These are phyloP conservation scores for Rhizopogon hawkerae DNA, from an alignment of 1,284 basidiomycete species.

Conservation along the genomic window DNA sequence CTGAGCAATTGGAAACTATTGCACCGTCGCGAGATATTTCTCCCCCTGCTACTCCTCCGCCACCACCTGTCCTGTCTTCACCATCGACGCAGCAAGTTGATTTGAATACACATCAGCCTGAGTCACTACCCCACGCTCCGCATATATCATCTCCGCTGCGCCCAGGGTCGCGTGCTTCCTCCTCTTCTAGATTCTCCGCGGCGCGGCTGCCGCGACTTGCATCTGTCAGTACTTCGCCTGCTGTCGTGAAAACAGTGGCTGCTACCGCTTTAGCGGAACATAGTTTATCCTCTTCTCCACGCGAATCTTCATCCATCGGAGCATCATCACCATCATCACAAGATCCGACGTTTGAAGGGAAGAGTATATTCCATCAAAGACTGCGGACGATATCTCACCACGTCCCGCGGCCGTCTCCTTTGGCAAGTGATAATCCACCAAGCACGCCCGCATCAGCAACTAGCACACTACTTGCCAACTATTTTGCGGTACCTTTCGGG, in stretches of 20 bases:
- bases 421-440: constrained; percentile 26
- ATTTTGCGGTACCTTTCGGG: constrained; percentile 57
- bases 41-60: constrained; percentile 14
- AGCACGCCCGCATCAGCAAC: constrained; percentile 17
- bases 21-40: constrained; percentile 18
- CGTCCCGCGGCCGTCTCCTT: constrained; percentile 38
- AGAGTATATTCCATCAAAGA: constrained; percentile 38
- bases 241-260: constrained; percentile 48
- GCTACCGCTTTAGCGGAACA: constrained; percentile 62
- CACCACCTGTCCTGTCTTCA: constrained; percentile 26
- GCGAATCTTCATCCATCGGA: constrained; percentile 31
- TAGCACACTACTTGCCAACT: constrained; percentile 50
- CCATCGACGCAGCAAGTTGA: constrained; percentile 28
- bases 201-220: constrained; percentile 50
- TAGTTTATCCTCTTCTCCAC: constrained; percentile 32
- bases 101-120: constrained; percentile 22
- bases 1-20: constrained; percentile 30
- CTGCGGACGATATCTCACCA: constrained; percentile 53
- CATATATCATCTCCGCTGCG: constrained; percentile 47
- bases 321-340: constrained; percentile 50
- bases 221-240: constrained; percentile 32
- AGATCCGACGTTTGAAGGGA: constrained; percentile 48
- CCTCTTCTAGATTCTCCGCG: constrained; percentile 54
- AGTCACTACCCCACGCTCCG: constrained; percentile 14
- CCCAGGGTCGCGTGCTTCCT: constrained; percentile 59